phyloP scores from a whole-genome alignment of 495 filamentous ascomycete species.

The Neurospora sp. region DNA sequence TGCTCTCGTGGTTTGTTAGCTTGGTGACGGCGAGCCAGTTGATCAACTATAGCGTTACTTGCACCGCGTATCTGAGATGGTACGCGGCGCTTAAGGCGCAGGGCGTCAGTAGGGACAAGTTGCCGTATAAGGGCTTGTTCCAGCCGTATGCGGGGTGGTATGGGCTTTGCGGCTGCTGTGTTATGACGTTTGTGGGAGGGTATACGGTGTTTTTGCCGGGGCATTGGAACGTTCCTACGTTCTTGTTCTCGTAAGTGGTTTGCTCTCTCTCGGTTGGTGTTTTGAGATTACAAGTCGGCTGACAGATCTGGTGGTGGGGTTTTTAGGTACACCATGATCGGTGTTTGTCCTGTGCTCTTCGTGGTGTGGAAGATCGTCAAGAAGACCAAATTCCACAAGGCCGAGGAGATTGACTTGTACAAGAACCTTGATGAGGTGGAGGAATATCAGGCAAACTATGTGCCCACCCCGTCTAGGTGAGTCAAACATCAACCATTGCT shows the following conservation, averaged over 20 bases:
- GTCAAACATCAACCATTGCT: conserved; percentile 1
- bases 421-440: conserved; percentile 62
- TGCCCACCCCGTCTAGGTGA: conserved; percentile 49
- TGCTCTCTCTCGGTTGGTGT: neutral
- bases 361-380: conserved; percentile 62
- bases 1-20: conserved; percentile 68
- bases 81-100: conserved; percentile 58
- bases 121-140: conserved; percentile 56
- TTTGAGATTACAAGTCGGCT: neutral
- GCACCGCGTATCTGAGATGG: conserved; percentile 65
- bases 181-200: conserved; percentile 67
- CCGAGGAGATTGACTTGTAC: conserved; percentile 53
- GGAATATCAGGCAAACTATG: conserved; percentile 57
- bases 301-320: neutral
- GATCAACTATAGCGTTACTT: conserved; percentile 65
- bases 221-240: conserved; percentile 58
- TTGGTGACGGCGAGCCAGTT: conserved; percentile 62
- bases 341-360: conserved; percentile 54
- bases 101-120: conserved; percentile 47
- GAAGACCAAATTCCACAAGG: conserved; percentile 44
- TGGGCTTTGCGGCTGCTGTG: conserved; percentile 46
- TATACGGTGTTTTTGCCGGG: conserved; percentile 65
- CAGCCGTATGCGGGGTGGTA: conserved; percentile 68
- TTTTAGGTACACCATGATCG: conserved; percentile 54
- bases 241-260: conserved; percentile 58